phyloP scores from a whole-genome alignment of 2,329 filamentous ascomycete genomes.

The Fusarium bulbicola region DNA sequence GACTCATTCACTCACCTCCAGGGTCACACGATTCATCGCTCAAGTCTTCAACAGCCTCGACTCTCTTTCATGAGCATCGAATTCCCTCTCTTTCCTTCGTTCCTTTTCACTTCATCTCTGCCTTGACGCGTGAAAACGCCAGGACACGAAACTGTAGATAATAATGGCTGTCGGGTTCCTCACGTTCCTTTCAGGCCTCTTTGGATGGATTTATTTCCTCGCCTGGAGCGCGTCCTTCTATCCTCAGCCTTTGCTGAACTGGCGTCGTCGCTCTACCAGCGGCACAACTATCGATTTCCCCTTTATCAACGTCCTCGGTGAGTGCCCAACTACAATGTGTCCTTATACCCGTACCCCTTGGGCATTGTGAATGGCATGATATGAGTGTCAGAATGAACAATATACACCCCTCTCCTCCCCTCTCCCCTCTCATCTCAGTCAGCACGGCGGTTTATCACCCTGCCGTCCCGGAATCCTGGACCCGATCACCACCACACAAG shows the following conservation, averaged over 20 bases:
- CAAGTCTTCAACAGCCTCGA: background rate
- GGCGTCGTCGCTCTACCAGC: slow-evolving; percentile 76
- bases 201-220: slow-evolving; percentile 79
- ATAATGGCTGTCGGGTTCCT: slow-evolving; percentile 52
- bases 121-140: background rate
- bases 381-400: slow-evolving; percentile 25
- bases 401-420: slow-evolving; percentile 17
- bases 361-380: slow-evolving; percentile 12
- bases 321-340: slow-evolving; percentile 21
- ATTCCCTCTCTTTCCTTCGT: background rate
- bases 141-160: background rate
- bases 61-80: background rate
- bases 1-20: background rate
- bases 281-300: slow-evolving; percentile 92
- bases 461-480: slow-evolving; percentile 7
- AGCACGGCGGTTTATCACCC: slow-evolving; percentile 12
- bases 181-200: slow-evolving; percentile 61
- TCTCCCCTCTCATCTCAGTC: background rate
- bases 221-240: slow-evolving; percentile 93
- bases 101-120: background rate
- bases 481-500: slow-evolving; percentile 18
- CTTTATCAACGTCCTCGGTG: slow-evolving; percentile 73
- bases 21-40: slow-evolving; percentile 24
- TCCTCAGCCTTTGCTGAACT: slow-evolving; percentile 87
- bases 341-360: slow-evolving; percentile 5